Evolutionary conservation across 495 filamentous ascomycete species (phyloP).

Genomic region (Xeromyces bisporus): DNA sequence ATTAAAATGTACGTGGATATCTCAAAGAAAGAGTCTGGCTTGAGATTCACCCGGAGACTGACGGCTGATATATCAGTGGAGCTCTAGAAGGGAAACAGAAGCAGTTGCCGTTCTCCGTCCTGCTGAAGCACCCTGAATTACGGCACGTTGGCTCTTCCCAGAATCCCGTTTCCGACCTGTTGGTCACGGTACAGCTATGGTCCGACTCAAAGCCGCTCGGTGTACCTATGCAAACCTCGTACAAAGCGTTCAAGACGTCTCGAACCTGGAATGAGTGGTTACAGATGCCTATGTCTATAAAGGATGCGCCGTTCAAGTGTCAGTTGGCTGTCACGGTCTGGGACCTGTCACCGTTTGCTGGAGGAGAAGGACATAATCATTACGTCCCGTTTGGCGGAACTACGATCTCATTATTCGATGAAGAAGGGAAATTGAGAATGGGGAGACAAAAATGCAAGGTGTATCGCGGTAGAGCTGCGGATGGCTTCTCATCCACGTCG

Average conservation of each 20-base stretch:
- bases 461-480: conserved; percentile 65
- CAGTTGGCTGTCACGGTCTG: conserved; percentile 88
- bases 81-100: conserved; percentile 76
- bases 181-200: conserved; percentile 84
- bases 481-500: conserved; percentile 64
- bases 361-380: conserved; percentile 46
- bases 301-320: conserved; percentile 57
- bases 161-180: conserved; percentile 66
- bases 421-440: conserved; percentile 75
- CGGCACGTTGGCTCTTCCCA: conserved; percentile 70
- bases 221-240: conserved; percentile 78
- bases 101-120: conserved; percentile 57
- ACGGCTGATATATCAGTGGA: conserved; percentile 35
- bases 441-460: conserved; percentile 84
- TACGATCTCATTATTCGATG: conserved; percentile 76
- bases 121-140: conserved; percentile 60
- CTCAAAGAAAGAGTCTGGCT: not conserved
- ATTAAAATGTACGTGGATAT: conserved; percentile 55
- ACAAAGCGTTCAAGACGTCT: conserved; percentile 66
- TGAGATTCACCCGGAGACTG: not conserved
- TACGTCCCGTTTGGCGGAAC: conserved; percentile 88
- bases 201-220: conserved; percentile 90
- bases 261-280: conserved; percentile 96
- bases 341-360: conserved; percentile 72
- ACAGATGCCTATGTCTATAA: conserved; percentile 64